Evolutionary conservation across 768 basidiomycete genomes (phyloP), one percentile per base, ranked within the genome.

Genomic region (Cantharellus cinnabarinus): DNA sequence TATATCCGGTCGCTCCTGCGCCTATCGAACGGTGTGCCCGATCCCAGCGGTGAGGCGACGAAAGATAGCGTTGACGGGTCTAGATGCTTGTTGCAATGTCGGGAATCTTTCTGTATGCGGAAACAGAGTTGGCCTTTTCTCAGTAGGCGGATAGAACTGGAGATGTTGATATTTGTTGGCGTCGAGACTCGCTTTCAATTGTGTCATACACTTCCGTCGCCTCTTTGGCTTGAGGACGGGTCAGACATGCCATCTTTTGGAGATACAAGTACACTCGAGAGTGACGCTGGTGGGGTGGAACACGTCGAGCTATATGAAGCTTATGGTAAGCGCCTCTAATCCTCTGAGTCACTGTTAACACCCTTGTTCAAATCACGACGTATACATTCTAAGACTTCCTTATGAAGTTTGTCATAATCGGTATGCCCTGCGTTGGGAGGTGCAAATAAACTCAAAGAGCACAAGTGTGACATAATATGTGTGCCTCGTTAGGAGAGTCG

Each of bases 401-500:
- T 64, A 89, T 97, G 82, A 99, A 99, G 74, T 90, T 91, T 72
- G 95, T 97, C 68, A 80, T 98, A 64, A 89, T 97, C 66, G 94
- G 94, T 89, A 64, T 61, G 75, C 62, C 35, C 5, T 35, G 5
- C 50, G 7, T 54, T 37, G 41, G 35, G 55, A 3, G 44, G 44
- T 10, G 10, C 44, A 10, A 48, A 48, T 48, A 10, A 48, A 29
- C 41, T 59, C 7, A 41, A 42, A 38, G 56, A 35, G n/a, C 42
- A 4, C 5, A 20, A 41, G 57, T 29, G 20, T 29, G 20, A 62
- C 57, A 63, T 53, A 42, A 40, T 52, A 59, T 56, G 58, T 58
- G 60, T 40, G 41, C 57, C 34, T 14, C 41, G 20, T 29, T 62
- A 97, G 93, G 93, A 63, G 93, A 97, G 74, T 87, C 94, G 29